Evolutionary conservation across 768 basidiomycete genomes (phyloP).

Genomic region (Brasilioporus rufonigricans): DNA sequence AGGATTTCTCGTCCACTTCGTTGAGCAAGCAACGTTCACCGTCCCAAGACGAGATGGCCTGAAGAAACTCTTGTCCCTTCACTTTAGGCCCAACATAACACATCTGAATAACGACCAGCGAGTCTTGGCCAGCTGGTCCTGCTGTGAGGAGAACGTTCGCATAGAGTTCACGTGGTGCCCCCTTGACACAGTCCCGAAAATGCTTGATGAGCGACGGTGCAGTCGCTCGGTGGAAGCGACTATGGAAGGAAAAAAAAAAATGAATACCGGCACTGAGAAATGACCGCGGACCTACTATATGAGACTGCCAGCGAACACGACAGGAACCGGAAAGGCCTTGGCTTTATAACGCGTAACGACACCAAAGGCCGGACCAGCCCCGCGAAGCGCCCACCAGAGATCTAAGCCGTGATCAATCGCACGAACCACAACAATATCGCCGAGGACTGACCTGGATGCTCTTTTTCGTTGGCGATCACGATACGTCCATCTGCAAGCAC

Average conservation of each 20-base stretch:
- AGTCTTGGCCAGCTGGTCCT: constrained; percentile 79
- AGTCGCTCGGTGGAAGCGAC: constrained; percentile 85
- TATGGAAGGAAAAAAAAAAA: constrained; percentile 29
- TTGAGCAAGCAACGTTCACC: constrained; percentile 84
- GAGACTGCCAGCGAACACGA: constrained; percentile 89
- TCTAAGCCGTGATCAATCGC: constrained; percentile 41
- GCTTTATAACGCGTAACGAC: constrained; percentile 89
- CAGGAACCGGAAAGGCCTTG: constrained; percentile 83
- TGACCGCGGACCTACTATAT: constrained; percentile 64
- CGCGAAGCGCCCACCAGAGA: constrained; percentile 85
- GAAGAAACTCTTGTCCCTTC: constrained; percentile 71
- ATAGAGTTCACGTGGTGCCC: constrained; percentile 83
- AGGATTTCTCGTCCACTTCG: constrained; percentile 88
- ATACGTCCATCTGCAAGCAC: constrained; percentile 90
- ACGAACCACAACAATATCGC: background rate
- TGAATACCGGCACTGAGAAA: background rate
- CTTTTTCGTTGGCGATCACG: constrained; percentile 68
- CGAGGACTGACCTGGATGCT: constrained; percentile 55
- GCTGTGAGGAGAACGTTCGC: constrained; percentile 90
- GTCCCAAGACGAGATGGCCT: constrained; percentile 87
- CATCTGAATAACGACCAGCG: constrained; percentile 87
- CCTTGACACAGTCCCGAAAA: constrained; percentile 91
- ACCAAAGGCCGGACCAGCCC: constrained; percentile 80
- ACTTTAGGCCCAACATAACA: constrained; percentile 81
- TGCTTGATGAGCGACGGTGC: constrained; percentile 87